These are phyloP conservation scores for Lasiodiplodia sp. DNA, from an alignment of 2,329 filamentous ascomycete genomes.

Conservation along the genomic window DNA sequence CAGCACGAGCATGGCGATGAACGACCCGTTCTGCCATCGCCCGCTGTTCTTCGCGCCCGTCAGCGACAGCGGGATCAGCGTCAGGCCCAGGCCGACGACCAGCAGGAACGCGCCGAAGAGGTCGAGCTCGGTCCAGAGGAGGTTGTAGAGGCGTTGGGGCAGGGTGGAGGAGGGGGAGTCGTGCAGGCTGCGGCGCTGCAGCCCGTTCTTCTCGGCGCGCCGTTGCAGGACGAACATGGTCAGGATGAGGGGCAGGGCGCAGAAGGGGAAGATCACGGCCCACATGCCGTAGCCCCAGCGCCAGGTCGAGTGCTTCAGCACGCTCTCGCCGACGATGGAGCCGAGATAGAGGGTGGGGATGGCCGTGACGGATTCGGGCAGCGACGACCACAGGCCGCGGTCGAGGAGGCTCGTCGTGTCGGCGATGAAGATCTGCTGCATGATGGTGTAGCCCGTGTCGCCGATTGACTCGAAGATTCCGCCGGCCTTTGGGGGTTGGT, in stretches of 20 bases:
- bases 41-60: background rate
- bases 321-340: conserved; percentile 1
- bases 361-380: background rate
- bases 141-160: background rate
- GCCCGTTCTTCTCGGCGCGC: background rate
- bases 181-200: background rate
- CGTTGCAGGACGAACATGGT: background rate
- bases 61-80: background rate
- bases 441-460: background rate
- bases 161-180: background rate
- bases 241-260: background rate
- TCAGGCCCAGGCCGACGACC: background rate
- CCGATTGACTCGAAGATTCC: background rate
- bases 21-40: background rate
- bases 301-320: conserved; percentile 1
- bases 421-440: conserved; percentile 3
- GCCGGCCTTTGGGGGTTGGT: background rate
- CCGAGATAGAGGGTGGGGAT: background rate
- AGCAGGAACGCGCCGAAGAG: background rate
- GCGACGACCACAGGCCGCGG: background rate
- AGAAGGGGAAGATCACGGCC: background rate
- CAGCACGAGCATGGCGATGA: background rate
- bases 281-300: background rate
- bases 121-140: background rate
- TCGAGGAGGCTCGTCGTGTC: background rate